These are phyloP conservation scores for Yarrowia galli DNA, from an alignment of 1,139 yeast genomes.

Conservation along the genomic window DNA sequence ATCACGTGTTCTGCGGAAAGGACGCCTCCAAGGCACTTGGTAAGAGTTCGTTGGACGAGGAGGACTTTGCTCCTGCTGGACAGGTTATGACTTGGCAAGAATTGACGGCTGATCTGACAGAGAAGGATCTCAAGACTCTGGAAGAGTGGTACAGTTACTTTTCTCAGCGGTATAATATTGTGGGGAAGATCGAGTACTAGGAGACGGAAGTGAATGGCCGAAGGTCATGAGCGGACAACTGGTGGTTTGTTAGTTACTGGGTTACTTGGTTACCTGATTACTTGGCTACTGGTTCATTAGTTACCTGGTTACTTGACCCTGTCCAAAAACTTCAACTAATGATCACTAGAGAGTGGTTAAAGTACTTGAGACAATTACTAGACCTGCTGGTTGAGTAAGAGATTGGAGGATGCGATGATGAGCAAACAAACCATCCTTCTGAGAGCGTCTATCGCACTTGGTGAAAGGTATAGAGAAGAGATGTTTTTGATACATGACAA, in stretches of 20 bases:
- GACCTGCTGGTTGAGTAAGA: too few relatives aligned
- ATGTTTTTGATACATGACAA: neutral
- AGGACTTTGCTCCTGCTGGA: slow-evolving; percentile 49
- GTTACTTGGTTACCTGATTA: too few relatives aligned
- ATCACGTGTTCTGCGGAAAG: slow-evolving; percentile 74
- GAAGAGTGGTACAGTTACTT: slow-evolving; percentile 90
- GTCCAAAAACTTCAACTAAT: too few relatives aligned
- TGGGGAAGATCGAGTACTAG: slow-evolving; percentile 15
- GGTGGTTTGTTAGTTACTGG: too few relatives aligned
- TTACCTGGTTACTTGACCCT: too few relatives aligned
- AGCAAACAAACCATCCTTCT: too few relatives aligned
- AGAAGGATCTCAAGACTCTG: slow-evolving; percentile 69
- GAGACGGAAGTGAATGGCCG: neutral
- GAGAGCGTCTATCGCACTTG: too few relatives aligned
- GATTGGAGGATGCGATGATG: too few relatives aligned
- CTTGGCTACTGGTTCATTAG: too few relatives aligned
- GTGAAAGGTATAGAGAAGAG: slow-evolving; percentile 11
- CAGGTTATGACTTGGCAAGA: slow-evolving; percentile 30
- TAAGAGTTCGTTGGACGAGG: slow-evolving; percentile 59
- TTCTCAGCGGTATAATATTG: slow-evolving; percentile 55
- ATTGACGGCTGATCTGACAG: slow-evolving; percentile 73
- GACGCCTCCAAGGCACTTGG: slow-evolving; percentile 79
- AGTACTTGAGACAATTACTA: too few relatives aligned
- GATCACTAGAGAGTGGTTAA: too few relatives aligned
- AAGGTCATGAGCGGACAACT: neutral